Base-by-base conservation (phyloP, 2,329 filamentous ascomycete genomes). In the Colletotrichum siamense region DNA sequence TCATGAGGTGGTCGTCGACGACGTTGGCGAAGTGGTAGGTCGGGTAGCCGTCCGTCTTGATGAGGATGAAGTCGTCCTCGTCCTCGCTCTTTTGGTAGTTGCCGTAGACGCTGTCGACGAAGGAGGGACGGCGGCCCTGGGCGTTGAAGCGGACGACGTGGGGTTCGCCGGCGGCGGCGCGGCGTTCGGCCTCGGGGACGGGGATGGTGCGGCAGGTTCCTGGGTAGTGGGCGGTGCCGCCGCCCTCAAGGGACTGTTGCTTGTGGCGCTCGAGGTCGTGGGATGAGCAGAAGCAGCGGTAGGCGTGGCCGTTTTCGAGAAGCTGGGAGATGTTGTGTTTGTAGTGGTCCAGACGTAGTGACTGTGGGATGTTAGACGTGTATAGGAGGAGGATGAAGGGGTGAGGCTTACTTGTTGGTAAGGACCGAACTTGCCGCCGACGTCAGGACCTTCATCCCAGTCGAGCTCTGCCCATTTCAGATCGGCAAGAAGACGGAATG, bases 11-110 rank as follows among this genome's bases (percentile, higher is more conserved):
- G 82, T 99, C 97, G 82, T 99, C 97, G 6, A 99, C 94, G 10
- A 99, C 96, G 82, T 99, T 99, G 6, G 97, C 97, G 77, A 99
- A 93, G 84, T 99, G 97, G 82, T 99, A 99, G 0, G 98, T 99
- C 0, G 97, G 97, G 78, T 94, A 94, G 0, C 96, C 96, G 82
- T 99, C 97, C 1, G 93, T 94, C 84, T 99, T 99, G 76, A 98
- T 88, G 55, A 99, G 88, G 77, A 99, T 95, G 24, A 96, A 96
- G 81, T 99, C 96, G 79, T 97, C 95, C 83, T 93, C 85, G 68
- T 86, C 79, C 78, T 89, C 82, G 81, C 86, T 85, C 82, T 90
- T 89, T 85, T 89, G 86, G 79, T 94, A 92, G 13, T 85, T 83
- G 44, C 95, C 95, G 81, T 98, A 98, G 12, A 99, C 93, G 44